These are phyloP conservation scores for Colletotrichum lentis DNA, from an alignment of 2,329 filamentous ascomycete species.

Conservation along the genomic window DNA sequence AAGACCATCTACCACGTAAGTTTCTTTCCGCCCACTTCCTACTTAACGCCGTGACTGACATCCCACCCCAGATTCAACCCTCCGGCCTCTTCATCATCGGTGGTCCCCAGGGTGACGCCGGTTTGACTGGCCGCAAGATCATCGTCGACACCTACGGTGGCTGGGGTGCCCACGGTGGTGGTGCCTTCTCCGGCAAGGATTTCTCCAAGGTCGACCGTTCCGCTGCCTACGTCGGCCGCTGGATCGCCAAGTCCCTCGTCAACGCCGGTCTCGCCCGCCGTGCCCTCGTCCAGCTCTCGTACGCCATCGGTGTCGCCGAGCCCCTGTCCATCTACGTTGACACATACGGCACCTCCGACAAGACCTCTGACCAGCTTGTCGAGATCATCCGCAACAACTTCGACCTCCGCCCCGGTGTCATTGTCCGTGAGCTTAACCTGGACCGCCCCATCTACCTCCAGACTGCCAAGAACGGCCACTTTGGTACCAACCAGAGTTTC, in stretches of 20 bases:
- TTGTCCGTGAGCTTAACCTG: constrained; percentile 95
- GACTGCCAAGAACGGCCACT: constrained; percentile 99
- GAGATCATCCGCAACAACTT: constrained; percentile 96
- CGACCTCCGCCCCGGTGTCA: constrained; percentile 96
- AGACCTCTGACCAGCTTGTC: constrained; percentile 91
- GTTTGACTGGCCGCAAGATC: constrained; percentile 99
- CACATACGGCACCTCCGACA: constrained; percentile 92
- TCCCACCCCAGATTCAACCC: constrained; percentile 76
- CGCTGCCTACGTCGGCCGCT: constrained; percentile 94
- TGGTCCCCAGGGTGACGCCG: constrained; percentile 98
- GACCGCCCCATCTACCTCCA: constrained; percentile 96
- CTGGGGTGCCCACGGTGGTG: constrained; percentile 99
- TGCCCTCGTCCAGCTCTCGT: constrained; percentile 95
- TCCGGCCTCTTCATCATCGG: constrained; percentile 99
- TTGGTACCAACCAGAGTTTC: constrained; percentile 95
- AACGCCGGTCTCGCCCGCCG: constrained; percentile 88
- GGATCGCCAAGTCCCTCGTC: constrained; percentile 99
- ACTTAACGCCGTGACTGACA: constrained; percentile 45
- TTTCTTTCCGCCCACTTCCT: constrained; percentile 37
- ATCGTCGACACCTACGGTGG: constrained; percentile 99
- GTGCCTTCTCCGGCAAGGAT: constrained; percentile 99
- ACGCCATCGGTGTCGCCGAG: constrained; percentile 98
- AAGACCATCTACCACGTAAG: constrained; percentile 93
- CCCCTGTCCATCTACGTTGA: constrained; percentile 98
- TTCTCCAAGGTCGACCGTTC: constrained; percentile 99